Evolutionary conservation across 2,329 filamentous ascomycete genomes (phyloP).

Genomic region (Fusarium pilosicola): DNA sequence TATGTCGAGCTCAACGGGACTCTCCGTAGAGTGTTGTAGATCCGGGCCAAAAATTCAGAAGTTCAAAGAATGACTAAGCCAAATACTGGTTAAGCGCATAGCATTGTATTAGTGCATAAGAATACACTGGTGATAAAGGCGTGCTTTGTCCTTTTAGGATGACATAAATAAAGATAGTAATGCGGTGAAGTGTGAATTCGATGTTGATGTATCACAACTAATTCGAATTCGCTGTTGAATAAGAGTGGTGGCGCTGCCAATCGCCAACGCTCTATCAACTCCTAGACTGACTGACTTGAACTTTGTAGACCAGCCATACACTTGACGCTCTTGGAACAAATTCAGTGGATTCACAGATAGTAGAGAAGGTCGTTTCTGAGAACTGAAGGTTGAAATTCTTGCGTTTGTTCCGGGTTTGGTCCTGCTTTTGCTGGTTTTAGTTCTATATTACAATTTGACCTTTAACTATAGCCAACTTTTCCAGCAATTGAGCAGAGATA

Average conservation of each 20-base stretch:
- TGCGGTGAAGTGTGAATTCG: background rate
- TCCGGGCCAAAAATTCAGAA: slow-evolving; percentile 39
- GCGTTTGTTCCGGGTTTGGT: background rate
- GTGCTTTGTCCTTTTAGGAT: background rate
- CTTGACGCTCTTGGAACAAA: background rate
- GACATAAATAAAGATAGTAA: background rate
- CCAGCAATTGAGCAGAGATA: background rate
- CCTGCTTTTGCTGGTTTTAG: background rate
- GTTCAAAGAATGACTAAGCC: slow-evolving; percentile 37
- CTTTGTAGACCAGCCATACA: background rate
- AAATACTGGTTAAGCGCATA: slow-evolving; percentile 8
- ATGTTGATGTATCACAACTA: background rate
- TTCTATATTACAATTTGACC: slow-evolving; percentile 23
- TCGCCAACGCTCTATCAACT: background rate
- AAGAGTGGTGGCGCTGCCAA: background rate
- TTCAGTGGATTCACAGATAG: background rate
- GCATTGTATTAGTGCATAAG: slow-evolving; percentile 16
- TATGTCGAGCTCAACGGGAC: slow-evolving; percentile 20
- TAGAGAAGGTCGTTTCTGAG: background rate
- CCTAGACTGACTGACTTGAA: background rate
- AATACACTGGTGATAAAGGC: background rate
- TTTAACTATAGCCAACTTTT: slow-evolving; percentile 2
- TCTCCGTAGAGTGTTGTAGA: slow-evolving; percentile 14
- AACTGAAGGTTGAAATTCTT: background rate
- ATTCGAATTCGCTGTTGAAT: background rate